phyloP scores from a whole-genome alignment of 345 rosid species.

The Bruguiera sexangula region DNA sequence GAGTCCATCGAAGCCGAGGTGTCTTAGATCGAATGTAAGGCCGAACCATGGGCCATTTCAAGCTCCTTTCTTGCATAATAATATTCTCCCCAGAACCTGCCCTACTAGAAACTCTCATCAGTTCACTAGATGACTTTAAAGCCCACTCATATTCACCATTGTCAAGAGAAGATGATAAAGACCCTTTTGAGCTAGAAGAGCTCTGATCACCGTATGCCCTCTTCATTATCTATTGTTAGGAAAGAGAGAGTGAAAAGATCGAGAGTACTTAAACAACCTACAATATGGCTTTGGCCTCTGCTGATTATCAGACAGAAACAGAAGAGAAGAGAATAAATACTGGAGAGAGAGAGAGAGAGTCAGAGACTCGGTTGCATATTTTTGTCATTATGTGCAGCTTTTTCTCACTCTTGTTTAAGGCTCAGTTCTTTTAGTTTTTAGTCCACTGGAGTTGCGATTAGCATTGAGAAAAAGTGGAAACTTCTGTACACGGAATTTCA shows the following conservation, averaged over 20 bases:
- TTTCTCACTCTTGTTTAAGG: constrained; percentile 17
- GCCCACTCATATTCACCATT: neutral
- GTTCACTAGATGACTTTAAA: constrained; percentile 4
- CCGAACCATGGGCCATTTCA: constrained; percentile 34
- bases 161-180: constrained; percentile 20
- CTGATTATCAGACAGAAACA: neutral
- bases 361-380: constrained; percentile 30
- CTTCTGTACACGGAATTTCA: constrained; percentile 29
- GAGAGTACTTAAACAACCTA: neutral
- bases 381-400: constrained; percentile 46
- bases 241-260: constrained; percentile 1
- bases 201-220: neutral
- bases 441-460: constrained; percentile 44
- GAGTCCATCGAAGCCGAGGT: constrained; percentile 69
- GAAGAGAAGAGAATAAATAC: constrained; percentile 37
- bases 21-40: constrained; percentile 49
- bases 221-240: constrained; percentile 8
- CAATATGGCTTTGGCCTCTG: neutral
- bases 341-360: constrained; percentile 13
- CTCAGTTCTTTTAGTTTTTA: constrained; percentile 13
- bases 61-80: constrained; percentile 4
- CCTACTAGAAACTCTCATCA: constrained; percentile 3
- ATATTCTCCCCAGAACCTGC: too few species aligned
- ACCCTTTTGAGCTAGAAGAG: constrained; percentile 1
- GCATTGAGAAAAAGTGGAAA: constrained; percentile 25